Evolutionary conservation across 495 filamentous ascomycete genomes (phyloP).

Genomic region (Apiosordaria backusii): DNA sequence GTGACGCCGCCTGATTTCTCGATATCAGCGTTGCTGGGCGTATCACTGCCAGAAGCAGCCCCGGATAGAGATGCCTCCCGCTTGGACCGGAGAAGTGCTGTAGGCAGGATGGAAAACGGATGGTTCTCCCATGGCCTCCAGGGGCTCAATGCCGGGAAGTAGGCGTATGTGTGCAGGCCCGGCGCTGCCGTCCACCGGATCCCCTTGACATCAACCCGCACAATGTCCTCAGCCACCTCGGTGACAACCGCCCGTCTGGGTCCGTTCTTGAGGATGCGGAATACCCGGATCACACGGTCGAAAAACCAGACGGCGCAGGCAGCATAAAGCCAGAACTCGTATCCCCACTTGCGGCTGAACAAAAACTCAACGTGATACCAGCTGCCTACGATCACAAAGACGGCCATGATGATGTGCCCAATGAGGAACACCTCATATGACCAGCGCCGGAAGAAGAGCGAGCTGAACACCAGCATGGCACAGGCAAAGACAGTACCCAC

Average conservation of each 20-base stretch:
- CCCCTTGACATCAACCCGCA: conserved; percentile 38
- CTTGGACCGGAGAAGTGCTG: conserved; percentile 8
- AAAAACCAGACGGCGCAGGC: conserved; percentile 44
- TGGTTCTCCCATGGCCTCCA: conserved; percentile 48
- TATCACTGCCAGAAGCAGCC: not conserved
- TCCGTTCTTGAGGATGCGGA: conserved; percentile 30
- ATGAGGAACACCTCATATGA: conserved; percentile 45
- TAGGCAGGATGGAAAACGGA: conserved; percentile 44
- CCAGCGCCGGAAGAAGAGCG: conserved; percentile 30
- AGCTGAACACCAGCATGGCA: conserved; percentile 22
- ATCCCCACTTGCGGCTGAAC: conserved; percentile 22
- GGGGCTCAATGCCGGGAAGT: conserved; percentile 42
- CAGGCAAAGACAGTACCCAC: conserved; percentile 33
- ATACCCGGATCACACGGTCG: conserved; percentile 41
- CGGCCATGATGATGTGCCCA: conserved; percentile 38
- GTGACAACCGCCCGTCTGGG: conserved; percentile 32
- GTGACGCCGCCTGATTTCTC: conserved; percentile 10
- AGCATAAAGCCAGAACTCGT: conserved; percentile 47
- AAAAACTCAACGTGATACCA: conserved; percentile 40
- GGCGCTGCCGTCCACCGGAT: conserved; percentile 31
- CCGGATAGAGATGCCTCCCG: not conserved
- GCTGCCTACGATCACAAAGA: conserved; percentile 39
- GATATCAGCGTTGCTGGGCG: conserved; percentile 7
- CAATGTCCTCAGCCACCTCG: conserved; percentile 29
- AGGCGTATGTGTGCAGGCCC: conserved; percentile 37